Evolutionary conservation across 106 monocot genomes (phyloP), one percentile per base, ranked within the genome.

Genomic region (Xerophyta viscosa): DNA sequence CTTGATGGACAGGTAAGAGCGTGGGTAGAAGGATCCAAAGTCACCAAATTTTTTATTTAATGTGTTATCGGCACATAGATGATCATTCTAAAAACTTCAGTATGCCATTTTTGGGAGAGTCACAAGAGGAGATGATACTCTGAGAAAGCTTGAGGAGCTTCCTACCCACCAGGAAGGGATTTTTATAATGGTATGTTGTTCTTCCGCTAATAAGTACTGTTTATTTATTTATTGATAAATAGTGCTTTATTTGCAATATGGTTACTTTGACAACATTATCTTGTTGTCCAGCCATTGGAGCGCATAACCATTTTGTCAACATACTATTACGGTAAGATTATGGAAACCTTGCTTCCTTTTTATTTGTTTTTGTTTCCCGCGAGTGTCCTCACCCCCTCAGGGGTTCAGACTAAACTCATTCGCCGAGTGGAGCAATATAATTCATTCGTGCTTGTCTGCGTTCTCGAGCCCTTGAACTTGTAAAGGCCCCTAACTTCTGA

Each of bases 121-220:
- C 26, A 94, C 94, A n/a, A 94, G 78, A 67, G 94, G 94, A 28
- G 84, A 88, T 58, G 81, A 84, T 57, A 88, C 88, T 55, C 76
- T 94, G 56, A 75, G 63, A 51, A 94, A 78, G 62, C 62, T 94
- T 31, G 94, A 94, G 64, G 67, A 81, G 57, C 84, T 94, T 76
- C 94, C 88, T 28, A 94, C 94, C 37, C 88, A 72, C 24, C 79
- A 74, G n/a, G 88, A 94, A 76, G 94, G 94, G 24, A 94, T 94
- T 33, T 94, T 94, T 67, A 88, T 94, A 31, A 88, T 94, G 94
- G 94, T 94, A 84, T 51, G 42, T 27, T 41, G 42, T 41, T 37
- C 26, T 50, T 28, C 29, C 7, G 21, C 15, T 44, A 33, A 11
- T 5, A 33, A 5, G 33, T 33, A 33, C 33, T 11, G 5, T 11